Evolutionary conservation across 2,329 filamentous ascomycete species (phyloP).

Genomic region (Penicillium nordicum): DNA sequence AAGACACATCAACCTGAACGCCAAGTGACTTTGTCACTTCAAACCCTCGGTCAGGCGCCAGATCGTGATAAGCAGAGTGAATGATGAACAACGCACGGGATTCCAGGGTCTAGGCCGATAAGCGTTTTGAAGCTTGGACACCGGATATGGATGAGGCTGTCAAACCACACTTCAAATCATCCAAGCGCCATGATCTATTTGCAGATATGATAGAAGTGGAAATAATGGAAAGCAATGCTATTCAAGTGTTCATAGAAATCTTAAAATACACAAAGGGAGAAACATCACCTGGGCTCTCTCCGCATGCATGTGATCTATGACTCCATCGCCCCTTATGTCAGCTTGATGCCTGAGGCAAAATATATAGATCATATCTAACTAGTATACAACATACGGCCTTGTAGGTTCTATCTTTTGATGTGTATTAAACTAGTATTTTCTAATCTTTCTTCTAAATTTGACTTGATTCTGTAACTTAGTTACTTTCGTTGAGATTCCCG

Average conservation of each 20-base stretch:
- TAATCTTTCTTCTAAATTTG: background rate
- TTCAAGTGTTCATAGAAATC: background rate
- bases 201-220: background rate
- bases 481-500: background rate
- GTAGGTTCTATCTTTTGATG: background rate
- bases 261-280: background rate
- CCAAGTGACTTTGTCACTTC: constrained; percentile 16
- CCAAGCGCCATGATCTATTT: constrained; percentile 2
- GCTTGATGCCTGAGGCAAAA: background rate
- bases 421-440: background rate
- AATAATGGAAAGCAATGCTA: background rate
- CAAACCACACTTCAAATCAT: background rate
- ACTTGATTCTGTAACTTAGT: background rate
- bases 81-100: constrained; percentile 5
- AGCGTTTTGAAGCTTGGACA: constrained; percentile 9
- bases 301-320: constrained; percentile 5
- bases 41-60: constrained; percentile 13
- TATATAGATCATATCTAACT: background rate
- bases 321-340: constrained; percentile 1
- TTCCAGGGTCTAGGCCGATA: constrained; percentile 9
- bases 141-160: background rate
- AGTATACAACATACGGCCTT: background rate
- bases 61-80: background rate
- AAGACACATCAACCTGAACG: constrained; percentile 12
- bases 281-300: constrained; percentile 2